A percentile compares a stretch with the other conserved stretches of the same genome.
phyloP scores from a whole-genome alignment of 352 stramenopile species.

The Globisporangium takayamanum region DNA sequence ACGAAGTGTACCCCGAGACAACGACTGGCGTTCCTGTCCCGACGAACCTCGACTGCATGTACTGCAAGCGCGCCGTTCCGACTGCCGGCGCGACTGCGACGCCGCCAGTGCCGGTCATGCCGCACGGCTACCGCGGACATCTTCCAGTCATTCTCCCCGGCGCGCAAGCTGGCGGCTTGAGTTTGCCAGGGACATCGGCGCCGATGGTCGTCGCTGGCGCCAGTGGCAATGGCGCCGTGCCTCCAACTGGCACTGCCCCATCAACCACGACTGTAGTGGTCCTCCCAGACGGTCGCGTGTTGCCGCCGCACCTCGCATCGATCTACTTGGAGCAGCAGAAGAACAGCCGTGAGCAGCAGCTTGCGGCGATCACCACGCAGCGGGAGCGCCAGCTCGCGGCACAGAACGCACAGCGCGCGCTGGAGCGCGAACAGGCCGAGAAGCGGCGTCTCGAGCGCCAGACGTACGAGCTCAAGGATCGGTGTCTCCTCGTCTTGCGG shows the following conservation, averaged over 20 bases:
- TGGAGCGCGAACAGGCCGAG: conserved; percentile 12
- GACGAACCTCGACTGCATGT: conserved; percentile 56
- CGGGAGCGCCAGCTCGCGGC: conserved; percentile 5
- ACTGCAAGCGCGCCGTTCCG: conserved; percentile 40
- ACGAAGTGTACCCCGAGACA: conserved; percentile 56
- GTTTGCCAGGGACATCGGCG: too few species aligned
- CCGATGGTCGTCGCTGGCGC: too few species aligned
- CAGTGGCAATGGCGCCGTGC: neutral
- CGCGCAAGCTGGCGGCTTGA: neutral
- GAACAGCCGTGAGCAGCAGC: neutral
- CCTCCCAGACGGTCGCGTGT: neutral
- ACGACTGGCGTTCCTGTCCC: conserved; percentile 56
- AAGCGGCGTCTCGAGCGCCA: conserved; percentile 28
- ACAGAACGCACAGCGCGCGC: conserved; percentile 11
- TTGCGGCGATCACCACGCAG: neutral
- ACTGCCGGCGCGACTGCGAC: conserved; percentile 33
- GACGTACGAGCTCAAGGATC: conserved; percentile 46
- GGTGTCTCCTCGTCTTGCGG: conserved; percentile 60
- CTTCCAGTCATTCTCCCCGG: neutral
- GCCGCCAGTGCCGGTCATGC: conserved; percentile 13
- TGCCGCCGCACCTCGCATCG: conserved; percentile 21
- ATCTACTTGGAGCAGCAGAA: conserved; percentile 22
- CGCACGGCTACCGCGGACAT: neutral
- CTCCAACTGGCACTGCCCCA: neutral
- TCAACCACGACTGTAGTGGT: neutral